These are phyloP conservation scores for Candida sp. DNA, from an alignment of 1,139 yeast genomes.

Conservation along the genomic window DNA sequence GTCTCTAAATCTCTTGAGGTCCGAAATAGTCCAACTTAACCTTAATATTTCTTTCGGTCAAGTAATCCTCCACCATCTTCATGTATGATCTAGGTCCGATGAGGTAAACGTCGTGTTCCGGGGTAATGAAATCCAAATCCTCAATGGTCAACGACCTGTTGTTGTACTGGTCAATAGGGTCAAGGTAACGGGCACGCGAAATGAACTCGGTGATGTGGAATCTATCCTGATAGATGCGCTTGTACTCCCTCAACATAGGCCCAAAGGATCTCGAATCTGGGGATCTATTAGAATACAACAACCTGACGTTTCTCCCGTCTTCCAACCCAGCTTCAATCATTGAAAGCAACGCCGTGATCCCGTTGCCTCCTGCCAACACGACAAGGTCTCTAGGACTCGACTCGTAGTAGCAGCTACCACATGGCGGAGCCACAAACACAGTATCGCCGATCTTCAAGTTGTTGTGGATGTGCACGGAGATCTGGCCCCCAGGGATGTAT, in stretches of 20 bases:
- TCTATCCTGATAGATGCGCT: constrained; percentile 17
- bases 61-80: constrained; percentile 25
- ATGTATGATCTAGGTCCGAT: constrained; percentile 42
- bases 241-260: constrained; percentile 21
- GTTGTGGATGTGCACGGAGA: constrained; percentile 57
- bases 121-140: constrained; percentile 21
- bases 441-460: constrained; percentile 51
- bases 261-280: constrained; percentile 30
- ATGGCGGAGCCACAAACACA: constrained; percentile 60
- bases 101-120: constrained; percentile 26
- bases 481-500: constrained; percentile 47
- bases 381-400: constrained; percentile 36
- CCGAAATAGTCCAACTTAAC: constrained; percentile 20
- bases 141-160: constrained; percentile 10
- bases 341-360: constrained; percentile 66
- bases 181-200: constrained; percentile 14
- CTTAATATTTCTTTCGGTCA: constrained; percentile 11
- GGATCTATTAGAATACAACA: constrained; percentile 33
- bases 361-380: constrained; percentile 66
- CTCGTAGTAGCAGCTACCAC: constrained; percentile 53
- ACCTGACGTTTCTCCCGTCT: constrained; percentile 28
- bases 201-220: constrained; percentile 27
- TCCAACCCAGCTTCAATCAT: constrained; percentile 47
- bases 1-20: constrained; percentile 11
- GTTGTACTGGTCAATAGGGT: constrained; percentile 11